These are phyloP conservation scores for Triangularia verruculosa DNA, from an alignment of 2,329 filamentous ascomycete genomes.

Conservation along the genomic window DNA sequence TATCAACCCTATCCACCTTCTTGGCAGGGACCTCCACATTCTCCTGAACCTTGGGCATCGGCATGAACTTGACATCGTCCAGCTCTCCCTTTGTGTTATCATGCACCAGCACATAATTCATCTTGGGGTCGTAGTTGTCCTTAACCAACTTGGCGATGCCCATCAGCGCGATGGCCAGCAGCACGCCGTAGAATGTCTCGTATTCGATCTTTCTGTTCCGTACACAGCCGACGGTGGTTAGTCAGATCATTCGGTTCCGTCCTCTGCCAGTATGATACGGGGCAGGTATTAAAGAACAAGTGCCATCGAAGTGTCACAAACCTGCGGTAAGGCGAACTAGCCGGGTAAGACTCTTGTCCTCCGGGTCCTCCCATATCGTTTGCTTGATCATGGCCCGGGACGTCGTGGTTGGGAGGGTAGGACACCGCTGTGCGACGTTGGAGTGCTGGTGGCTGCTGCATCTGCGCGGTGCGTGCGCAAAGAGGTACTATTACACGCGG, in stretches of 20 bases:
- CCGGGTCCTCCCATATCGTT: conserved; percentile 24
- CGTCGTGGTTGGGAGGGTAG: not conserved
- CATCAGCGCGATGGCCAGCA: conserved; percentile 15
- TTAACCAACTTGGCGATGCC: conserved; percentile 11
- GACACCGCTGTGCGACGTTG: not conserved
- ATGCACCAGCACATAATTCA: conserved; percentile 21
- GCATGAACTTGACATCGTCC: conserved; percentile 23
- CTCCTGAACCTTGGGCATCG: conserved; percentile 12
- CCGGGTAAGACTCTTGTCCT: conserved; percentile 21
- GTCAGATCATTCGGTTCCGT: not conserved
- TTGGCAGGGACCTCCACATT: not conserved
- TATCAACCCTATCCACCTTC: conserved; percentile 2
- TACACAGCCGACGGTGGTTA: not conserved
- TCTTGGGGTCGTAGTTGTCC: conserved; percentile 6
- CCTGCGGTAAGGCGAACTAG: conserved; percentile 13
- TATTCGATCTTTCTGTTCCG: conserved; percentile 16
- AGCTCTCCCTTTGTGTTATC: conserved; percentile 24
- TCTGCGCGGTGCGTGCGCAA: not conserved
- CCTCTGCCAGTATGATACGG: not conserved
- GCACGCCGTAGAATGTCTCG: conserved; percentile 17
- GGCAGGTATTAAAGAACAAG: not conserved
- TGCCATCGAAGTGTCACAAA: not conserved
- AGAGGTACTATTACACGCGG: not conserved
- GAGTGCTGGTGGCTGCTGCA: not conserved
- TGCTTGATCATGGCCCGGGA: not conserved